Percentiles rank a stretch among this genome's conserved stretches.
Evolutionary conservation across 192 early-diverging fungal species (phyloP).

Genomic region (Podochytrium sp.): DNA sequence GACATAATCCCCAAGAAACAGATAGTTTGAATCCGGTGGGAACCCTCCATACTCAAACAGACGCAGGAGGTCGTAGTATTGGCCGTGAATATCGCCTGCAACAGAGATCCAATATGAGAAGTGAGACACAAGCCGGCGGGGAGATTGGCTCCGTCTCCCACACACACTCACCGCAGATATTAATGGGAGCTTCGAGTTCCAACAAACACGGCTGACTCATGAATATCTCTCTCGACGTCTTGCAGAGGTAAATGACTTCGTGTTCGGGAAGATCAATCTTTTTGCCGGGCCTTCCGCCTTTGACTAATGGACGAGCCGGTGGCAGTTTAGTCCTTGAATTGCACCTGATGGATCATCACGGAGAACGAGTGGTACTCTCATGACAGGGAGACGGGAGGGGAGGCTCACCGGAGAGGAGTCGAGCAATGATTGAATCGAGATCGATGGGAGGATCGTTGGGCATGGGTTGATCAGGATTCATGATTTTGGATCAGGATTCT

Average conservation of each 20-base stretch:
- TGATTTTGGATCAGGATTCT: too few species aligned
- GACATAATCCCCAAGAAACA: constrained; percentile 97
- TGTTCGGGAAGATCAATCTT: constrained; percentile 91
- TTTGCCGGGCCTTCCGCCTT: constrained; percentile 92
- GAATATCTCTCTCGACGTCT: constrained; percentile 90
- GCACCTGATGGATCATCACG: neutral
- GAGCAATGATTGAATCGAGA: neutral
- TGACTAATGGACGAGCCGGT: too few species aligned
- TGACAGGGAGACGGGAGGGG: too few species aligned
- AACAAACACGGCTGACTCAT: constrained; percentile 88
- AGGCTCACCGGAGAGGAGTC: constrained; percentile 29
- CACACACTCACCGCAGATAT: constrained; percentile 80
- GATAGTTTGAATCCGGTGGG: constrained; percentile 93
- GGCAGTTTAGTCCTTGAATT: neutral
- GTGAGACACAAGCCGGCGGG: neutral
- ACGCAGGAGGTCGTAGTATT: constrained; percentile 95
- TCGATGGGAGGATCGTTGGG: too few species aligned
- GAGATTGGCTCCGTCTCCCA: neutral
- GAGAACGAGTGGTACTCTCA: neutral
- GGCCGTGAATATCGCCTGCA: constrained; percentile 86
- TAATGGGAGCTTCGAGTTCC: constrained; percentile 91
- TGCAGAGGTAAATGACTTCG: constrained; percentile 93
- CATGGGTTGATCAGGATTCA: too few species aligned
- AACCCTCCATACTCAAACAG: constrained; percentile 96
- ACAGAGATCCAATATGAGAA: neutral